phyloP scores from a whole-genome alignment of 306 rosid genomes.

The Quercus aquifolioides region DNA sequence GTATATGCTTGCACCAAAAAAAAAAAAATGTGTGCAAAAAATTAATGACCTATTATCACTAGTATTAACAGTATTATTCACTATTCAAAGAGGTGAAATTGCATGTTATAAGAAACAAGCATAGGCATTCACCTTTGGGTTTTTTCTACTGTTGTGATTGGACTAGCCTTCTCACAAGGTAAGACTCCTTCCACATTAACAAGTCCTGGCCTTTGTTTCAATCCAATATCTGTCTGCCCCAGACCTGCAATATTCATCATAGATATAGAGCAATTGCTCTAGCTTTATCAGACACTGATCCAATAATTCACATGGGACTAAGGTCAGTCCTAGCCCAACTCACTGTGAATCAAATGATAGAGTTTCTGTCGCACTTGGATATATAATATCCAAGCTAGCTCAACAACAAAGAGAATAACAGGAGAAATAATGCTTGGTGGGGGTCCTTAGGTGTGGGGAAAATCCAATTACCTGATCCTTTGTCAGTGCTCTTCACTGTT shows the following conservation, averaged over 20 bases:
- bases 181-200: conserved; percentile 33
- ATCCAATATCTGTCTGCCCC: conserved; percentile 41
- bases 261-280: conserved; percentile 32
- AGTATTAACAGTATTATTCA: neutral
- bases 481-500: conserved; percentile 95
- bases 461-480: conserved; percentile 61
- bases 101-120: neutral
- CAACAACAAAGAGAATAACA: conserved; percentile 51
- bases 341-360: conserved; percentile 33
- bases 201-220: conserved; percentile 36
- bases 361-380: conserved; percentile 33
- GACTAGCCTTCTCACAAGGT: conserved; percentile 22
- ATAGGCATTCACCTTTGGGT: conserved; percentile 33
- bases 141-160: conserved; percentile 19
- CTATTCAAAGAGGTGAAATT: neutral
- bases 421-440: conserved; percentile 27
- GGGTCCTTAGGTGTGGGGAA: conserved; percentile 28
- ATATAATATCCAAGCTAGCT: conserved; percentile 21
- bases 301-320: conserved; percentile 48
- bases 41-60: too few species aligned
- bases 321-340: conserved; percentile 10
- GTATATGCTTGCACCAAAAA: conserved; percentile 8
- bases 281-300: conserved; percentile 46
- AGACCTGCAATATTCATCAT: conserved; percentile 45
- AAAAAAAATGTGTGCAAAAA: too few species aligned